Base-by-base conservation (phyloP, 2,329 filamentous ascomycete species). In the Aspergillus novoparasiticus region DNA sequence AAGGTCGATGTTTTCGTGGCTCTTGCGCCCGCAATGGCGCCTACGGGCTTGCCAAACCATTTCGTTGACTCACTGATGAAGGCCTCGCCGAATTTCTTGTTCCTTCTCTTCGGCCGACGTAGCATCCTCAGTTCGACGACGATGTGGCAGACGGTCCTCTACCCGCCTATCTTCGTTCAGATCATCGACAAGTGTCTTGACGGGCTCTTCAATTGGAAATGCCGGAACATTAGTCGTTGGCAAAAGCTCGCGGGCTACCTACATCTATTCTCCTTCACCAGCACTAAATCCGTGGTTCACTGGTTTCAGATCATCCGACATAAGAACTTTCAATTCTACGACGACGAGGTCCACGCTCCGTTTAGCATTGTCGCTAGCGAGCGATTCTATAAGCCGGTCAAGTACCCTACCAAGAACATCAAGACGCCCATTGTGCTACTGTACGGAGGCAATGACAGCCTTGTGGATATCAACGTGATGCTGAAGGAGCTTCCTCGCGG, bases 261-360 rank as follows among this genome's bases (percentile, higher is more conserved):
- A 11, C 95, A 99, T 80, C 82, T 99, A 0, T 99, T 97, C 81
- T 97, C 94, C 0, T 98, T 94, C 76, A 97, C 94, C 0, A 96
- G 92, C 76, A 97, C 93, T 62, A 99, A 99, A 80, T 94, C 90
- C 23, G 93, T 99, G 10, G 95, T 99, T 0, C 95, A 99, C 76
- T 99, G 95, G 95, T 99, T 99, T 77, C 95, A 99, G 76, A 97
- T 99, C 75, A 99, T 99, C 72, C 90, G 95, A 68, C 97, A 94
- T 72, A 92, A 93, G 72, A 93, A 89, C 30, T 98, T 99, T 78
- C 95, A 99, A 78, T 97, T 99, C 92, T 98, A 94, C 77, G 95
- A 99, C 75, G 95, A 99, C 75, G 94, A 98, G 71, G 86, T 95
- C 0, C 91, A 93, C 62, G 89, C 90, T 32, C 90, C 90, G 0